Conservation (phyloP, 1,284 basidiomycete species). For the Naganishia sp. region DNA sequence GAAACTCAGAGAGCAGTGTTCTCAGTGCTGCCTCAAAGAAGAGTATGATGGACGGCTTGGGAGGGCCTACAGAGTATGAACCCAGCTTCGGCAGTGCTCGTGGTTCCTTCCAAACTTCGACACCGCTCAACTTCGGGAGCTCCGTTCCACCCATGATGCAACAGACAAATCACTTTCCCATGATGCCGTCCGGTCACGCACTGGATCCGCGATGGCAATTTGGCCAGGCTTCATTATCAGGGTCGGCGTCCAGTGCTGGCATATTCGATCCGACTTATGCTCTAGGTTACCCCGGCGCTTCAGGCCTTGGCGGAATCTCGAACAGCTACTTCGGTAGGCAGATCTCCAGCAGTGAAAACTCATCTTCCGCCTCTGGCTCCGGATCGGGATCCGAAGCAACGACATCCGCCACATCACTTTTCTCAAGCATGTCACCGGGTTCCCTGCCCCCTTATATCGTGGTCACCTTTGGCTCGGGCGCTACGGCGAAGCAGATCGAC, state of each 20-base stretch:
- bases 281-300: slow-evolving; percentile 18
- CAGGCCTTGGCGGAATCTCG: slow-evolving; percentile 10
- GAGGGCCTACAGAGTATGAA: slow-evolving; percentile 26
- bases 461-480: slow-evolving; percentile 79
- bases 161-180: neutral
- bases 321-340: slow-evolving; percentile 25
- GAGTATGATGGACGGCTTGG: slow-evolving; percentile 32
- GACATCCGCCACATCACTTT: slow-evolving; percentile 37
- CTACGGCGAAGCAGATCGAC: slow-evolving; percentile 77
- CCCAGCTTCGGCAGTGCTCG: slow-evolving; percentile 19
- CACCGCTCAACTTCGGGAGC: slow-evolving; percentile 24
- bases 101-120: slow-evolving; percentile 17
- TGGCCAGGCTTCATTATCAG: neutral
- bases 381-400: slow-evolving; percentile 18
- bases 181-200: neutral
- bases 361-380: slow-evolving; percentile 2
- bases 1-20: slow-evolving; percentile 3
- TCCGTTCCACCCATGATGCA: slow-evolving; percentile 14
- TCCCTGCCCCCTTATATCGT: slow-evolving; percentile 69
- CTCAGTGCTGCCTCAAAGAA: slow-evolving; percentile 29
- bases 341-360: neutral
- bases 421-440: slow-evolving; percentile 36
- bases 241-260: neutral
- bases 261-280: slow-evolving; percentile 23
- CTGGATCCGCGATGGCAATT: slow-evolving; percentile 24